phyloP scores from a whole-genome alignment of 495 filamentous ascomycete species.

The Lophiostoma macrostomum region DNA sequence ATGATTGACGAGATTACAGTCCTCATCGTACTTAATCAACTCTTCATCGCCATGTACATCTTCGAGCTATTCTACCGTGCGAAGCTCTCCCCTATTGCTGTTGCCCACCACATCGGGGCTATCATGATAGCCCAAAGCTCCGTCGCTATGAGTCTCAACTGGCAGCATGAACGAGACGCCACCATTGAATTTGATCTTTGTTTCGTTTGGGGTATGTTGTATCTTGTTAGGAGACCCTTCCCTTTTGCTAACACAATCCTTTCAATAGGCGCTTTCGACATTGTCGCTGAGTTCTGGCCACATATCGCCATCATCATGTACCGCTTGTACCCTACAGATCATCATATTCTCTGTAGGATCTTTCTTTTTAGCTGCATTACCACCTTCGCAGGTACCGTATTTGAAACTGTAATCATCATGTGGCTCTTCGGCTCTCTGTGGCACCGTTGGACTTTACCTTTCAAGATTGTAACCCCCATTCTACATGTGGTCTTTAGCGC shows the following conservation, averaged over 20 bases:
- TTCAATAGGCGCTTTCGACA: conserved; percentile 54
- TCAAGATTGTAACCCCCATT: conserved; percentile 50
- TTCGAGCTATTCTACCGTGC: conserved; percentile 49
- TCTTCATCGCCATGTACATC: conserved; percentile 50
- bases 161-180: conserved; percentile 44
- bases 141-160: conserved; percentile 46
- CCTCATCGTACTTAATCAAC: conserved; percentile 45
- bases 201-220: conserved; percentile 47
- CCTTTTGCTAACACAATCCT: too few species aligned
- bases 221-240: neutral
- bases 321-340: conserved; percentile 43
- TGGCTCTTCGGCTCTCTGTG: conserved; percentile 50
- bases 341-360: conserved; percentile 45
- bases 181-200: conserved; percentile 51
- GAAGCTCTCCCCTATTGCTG: conserved; percentile 46
- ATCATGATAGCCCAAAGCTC: conserved; percentile 50
- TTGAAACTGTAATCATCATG: conserved; percentile 50
- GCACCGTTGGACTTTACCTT: conserved; percentile 47
- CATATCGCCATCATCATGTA: conserved; percentile 52
- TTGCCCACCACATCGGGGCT: conserved; percentile 48
- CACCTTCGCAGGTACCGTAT: conserved; percentile 45
- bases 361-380: conserved; percentile 44
- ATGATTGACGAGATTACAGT: too few species aligned
- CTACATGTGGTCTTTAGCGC: conserved; percentile 48
- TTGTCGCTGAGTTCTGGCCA: conserved; percentile 50